phyloP scores from a whole-genome alignment of 2,329 filamentous ascomycete species.

The Akanthomyces lecanii region DNA sequence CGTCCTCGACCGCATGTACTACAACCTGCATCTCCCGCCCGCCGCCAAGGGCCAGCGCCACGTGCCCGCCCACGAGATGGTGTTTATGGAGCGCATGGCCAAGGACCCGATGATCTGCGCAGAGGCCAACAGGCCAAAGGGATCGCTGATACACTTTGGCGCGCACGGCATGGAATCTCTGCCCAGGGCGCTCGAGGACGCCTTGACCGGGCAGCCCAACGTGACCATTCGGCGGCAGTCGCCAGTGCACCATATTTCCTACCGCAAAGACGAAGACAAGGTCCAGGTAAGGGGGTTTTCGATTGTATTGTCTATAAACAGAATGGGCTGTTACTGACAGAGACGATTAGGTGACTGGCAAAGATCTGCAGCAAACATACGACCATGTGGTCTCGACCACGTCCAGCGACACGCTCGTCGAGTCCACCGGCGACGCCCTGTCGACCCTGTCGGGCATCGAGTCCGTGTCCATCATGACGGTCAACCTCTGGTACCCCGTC shows the following conservation, averaged over 20 bases:
- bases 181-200: constrained; percentile 47
- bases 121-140: constrained; percentile 29
- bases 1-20: constrained; percentile 36
- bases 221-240: constrained; percentile 53
- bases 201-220: constrained; percentile 50
- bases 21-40: constrained; percentile 27
- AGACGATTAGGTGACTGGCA: background rate
- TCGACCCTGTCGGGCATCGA: constrained; percentile 50
- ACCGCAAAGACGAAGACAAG: constrained; percentile 32
- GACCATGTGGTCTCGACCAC: constrained; percentile 65
- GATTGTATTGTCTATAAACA: background rate
- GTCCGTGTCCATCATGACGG: constrained; percentile 80
- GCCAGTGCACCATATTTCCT: constrained; percentile 44
- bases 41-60: constrained; percentile 33
- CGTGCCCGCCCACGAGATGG: constrained; percentile 29
- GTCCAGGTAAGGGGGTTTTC: constrained; percentile 37
- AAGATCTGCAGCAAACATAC: constrained; percentile 30
- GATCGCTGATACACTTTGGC: constrained; percentile 35
- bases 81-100: constrained; percentile 27
- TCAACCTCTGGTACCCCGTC: constrained; percentile 79
- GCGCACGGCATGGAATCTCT: constrained; percentile 60
- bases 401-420: constrained; percentile 42
- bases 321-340: background rate
- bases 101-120: constrained; percentile 28
- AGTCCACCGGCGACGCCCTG: constrained; percentile 35